Conservation (phyloP, 1,139 yeast genomes). For the Geotrichum restrictum region DNA sequence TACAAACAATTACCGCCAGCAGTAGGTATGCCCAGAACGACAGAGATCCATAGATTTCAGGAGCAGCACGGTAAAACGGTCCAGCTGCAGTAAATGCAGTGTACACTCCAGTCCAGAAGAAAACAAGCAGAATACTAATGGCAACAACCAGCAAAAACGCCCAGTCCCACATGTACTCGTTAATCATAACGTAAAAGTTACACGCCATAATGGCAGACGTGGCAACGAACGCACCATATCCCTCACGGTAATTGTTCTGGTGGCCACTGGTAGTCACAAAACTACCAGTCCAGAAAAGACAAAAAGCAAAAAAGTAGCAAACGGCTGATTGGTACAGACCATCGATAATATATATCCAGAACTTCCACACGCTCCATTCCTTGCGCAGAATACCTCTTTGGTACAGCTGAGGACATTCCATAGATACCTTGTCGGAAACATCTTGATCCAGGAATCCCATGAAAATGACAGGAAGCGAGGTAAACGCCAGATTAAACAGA, state of each 20-base stretch:
- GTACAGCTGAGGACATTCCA: slow-evolving; percentile 87
- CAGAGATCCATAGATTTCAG: slow-evolving; percentile 65
- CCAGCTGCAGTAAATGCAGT: slow-evolving; percentile 55
- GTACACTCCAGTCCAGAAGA: slow-evolving; percentile 92
- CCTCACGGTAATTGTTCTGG: slow-evolving; percentile 74
- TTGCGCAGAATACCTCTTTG: slow-evolving; percentile 74
- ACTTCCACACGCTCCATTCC: slow-evolving; percentile 78
- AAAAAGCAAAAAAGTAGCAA: slow-evolving; percentile 83
- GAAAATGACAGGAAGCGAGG: slow-evolving; percentile 88
- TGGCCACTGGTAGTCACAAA: slow-evolving; percentile 61
- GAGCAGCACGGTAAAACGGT: slow-evolving; percentile 75
- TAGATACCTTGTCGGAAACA: slow-evolving; percentile 72
- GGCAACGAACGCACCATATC: slow-evolving; percentile 78
- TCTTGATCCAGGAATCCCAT: slow-evolving; percentile 93
- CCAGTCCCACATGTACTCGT: slow-evolving; percentile 96
- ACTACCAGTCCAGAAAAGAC: slow-evolving; percentile 54
- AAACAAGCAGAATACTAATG: slow-evolving; percentile 63
- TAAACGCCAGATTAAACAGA: slow-evolving; percentile 91
- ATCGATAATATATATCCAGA: slow-evolving; percentile 80
- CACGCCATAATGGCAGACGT: slow-evolving; percentile 76
- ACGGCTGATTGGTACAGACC: slow-evolving; percentile 85
- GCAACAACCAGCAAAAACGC: slow-evolving; percentile 57
- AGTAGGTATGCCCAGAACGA: slow-evolving; percentile 80
- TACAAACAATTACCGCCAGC: slow-evolving; percentile 65
- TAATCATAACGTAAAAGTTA: slow-evolving; percentile 71